A percentile compares a stretch with the other conserved stretches of the same genome.
These are phyloP conservation scores for Sporothrix protearum DNA, from an alignment of 2,329 filamentous ascomycete species.

Conservation along the genomic window DNA sequence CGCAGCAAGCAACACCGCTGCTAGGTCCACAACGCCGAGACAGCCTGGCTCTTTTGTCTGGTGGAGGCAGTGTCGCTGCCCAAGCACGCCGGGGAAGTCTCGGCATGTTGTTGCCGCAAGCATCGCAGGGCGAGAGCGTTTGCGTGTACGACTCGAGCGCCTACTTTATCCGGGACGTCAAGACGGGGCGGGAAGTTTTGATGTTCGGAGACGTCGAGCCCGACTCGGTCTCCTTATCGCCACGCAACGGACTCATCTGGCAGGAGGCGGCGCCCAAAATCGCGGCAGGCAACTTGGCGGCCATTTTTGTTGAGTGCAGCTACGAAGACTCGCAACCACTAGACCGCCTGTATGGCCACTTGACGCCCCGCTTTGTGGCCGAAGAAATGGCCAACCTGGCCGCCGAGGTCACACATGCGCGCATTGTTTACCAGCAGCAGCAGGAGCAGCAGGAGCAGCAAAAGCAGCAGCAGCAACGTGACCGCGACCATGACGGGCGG, in stretches of 20 bases:
- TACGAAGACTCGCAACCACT: constrained; percentile 79
- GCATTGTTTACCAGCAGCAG: constrained; percentile 32
- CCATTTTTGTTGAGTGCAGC: constrained; percentile 93
- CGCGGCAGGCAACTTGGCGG: constrained; percentile 64
- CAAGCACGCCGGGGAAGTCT: constrained; percentile 19
- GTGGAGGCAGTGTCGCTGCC: constrained; percentile 2
- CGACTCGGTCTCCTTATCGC: constrained; percentile 75
- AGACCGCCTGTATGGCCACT: constrained; percentile 78
- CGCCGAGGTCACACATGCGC: constrained; percentile 59
- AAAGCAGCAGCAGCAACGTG: constrained; percentile 14
- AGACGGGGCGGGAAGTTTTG: constrained; percentile 71
- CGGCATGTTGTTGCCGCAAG: neutral
- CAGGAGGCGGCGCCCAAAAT: constrained; percentile 84
- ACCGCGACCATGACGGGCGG: constrained; percentile 41
- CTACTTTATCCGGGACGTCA: constrained; percentile 81
- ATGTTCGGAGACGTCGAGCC: constrained; percentile 97
- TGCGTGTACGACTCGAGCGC: constrained; percentile 86
- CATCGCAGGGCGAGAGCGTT: constrained; percentile 43
- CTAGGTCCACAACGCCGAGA: constrained; percentile 24
- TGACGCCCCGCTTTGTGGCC: constrained; percentile 78
- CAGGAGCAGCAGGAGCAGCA: constrained; percentile 15
- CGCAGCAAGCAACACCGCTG: neutral
- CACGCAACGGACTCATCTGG: constrained; percentile 82
- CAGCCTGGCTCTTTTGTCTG: constrained; percentile 22
- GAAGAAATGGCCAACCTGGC: constrained; percentile 74